These are phyloP conservation scores for Papilionanthe hybrid DNA, from an alignment of 116 monocot genomes.

Conservation along the genomic window DNA sequence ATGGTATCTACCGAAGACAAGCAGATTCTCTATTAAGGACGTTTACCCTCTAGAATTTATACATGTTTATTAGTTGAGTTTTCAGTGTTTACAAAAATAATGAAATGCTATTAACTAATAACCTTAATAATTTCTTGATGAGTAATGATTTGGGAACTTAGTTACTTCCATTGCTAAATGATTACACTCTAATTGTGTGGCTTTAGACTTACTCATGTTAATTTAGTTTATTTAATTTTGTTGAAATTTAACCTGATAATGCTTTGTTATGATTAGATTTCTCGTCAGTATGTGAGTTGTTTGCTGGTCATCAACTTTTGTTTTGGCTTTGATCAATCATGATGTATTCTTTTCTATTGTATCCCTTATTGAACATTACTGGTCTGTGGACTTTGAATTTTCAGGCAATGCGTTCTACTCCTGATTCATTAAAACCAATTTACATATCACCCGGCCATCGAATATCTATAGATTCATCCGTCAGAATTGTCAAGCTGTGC, in stretches of 20 bases:
- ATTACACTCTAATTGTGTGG: neutral
- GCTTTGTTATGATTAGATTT: neutral
- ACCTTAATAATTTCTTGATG: neutral
- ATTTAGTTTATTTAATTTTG: too few species aligned
- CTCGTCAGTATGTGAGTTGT: neutral
- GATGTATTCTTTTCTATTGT: neutral
- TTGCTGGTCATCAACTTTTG: neutral
- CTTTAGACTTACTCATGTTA: too few species aligned
- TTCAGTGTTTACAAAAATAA: neutral
- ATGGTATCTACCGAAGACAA: neutral
- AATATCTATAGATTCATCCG: constrained; percentile 79
- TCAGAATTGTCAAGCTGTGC: constrained; percentile 50
- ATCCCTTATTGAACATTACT: neutral
- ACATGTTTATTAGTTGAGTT: neutral
- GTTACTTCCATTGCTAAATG: neutral
- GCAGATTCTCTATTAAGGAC: neutral
- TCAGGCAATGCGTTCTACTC: constrained; percentile 69
- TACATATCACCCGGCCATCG: constrained; percentile 86
- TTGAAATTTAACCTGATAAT: neutral
- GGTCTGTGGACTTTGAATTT: neutral
- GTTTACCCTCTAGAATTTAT: neutral
- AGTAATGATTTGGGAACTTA: neutral
- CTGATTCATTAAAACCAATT: constrained; percentile 74
- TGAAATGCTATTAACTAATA: neutral
- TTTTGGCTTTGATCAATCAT: neutral